phyloP scores from a whole-genome alignment of 768 basidiomycete genomes.

The Tulasnella sp. region DNA sequence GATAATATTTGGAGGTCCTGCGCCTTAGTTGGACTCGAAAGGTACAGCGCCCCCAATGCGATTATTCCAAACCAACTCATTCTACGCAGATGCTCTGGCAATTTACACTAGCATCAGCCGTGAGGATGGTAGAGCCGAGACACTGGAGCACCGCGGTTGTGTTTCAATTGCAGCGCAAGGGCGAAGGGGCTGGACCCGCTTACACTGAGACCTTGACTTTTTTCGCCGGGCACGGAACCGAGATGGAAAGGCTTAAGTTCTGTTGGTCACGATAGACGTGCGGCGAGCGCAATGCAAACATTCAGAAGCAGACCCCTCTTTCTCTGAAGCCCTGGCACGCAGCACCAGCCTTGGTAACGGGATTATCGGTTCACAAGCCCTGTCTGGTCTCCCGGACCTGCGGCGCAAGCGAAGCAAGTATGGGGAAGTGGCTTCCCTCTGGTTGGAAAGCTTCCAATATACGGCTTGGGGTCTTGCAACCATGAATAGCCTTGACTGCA shows the following conservation, averaged over 20 bases:
- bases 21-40: not conserved
- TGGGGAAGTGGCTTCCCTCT: too few relatives aligned
- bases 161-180: not conserved
- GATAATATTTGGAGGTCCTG: not conserved
- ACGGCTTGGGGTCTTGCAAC: not conserved
- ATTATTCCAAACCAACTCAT: not conserved
- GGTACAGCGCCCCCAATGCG: not conserved
- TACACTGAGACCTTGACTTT: not conserved
- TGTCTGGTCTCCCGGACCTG: too few relatives aligned
- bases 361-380: too few relatives aligned
- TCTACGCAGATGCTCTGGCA: not conserved
- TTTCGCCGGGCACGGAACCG: too few relatives aligned
- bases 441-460: too few relatives aligned
- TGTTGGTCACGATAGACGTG: too few relatives aligned
- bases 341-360: too few relatives aligned
- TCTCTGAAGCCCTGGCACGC: too few relatives aligned
- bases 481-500: not conserved
- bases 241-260: too few relatives aligned
- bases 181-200: not conserved
- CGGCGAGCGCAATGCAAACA: too few relatives aligned
- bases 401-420: too few relatives aligned
- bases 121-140: not conserved
- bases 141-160: not conserved
- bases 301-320: too few relatives aligned
- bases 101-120: not conserved